Evolutionary conservation across 2,329 filamentous ascomycete genomes (phyloP).

Genomic region (Aspergillus fumigatus): DNA sequence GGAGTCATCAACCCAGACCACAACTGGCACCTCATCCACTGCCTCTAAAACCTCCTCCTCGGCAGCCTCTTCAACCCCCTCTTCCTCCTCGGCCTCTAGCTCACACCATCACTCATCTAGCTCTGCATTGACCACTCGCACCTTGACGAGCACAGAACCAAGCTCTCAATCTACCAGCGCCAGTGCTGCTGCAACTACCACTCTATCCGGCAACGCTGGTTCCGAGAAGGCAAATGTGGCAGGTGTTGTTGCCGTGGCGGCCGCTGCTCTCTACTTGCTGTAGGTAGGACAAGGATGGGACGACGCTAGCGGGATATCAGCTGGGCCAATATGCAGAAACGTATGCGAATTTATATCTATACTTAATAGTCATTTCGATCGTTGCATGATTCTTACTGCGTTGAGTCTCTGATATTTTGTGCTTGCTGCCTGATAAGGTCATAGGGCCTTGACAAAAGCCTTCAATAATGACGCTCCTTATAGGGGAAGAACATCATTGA

Average conservation of each 20-base stretch:
- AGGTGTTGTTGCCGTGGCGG: constrained; percentile 21
- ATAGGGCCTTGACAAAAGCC: neutral
- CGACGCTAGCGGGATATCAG: neutral
- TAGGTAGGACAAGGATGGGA: constrained; percentile 7
- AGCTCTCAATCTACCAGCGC: neutral
- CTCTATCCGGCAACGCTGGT: constrained; percentile 2
- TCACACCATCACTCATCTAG: neutral
- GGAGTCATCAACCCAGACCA: constrained; percentile 3
- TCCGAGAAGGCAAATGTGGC: constrained; percentile 22
- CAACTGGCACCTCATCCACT: neutral
- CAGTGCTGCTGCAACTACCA: neutral
- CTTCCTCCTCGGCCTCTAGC: neutral
- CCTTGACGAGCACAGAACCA: neutral
- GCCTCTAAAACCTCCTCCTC: neutral
- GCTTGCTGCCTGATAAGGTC: neutral
- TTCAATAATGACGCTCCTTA: neutral
- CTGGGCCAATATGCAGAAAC: neutral
- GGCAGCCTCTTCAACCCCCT: neutral
- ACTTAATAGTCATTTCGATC: neutral
- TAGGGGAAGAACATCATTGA: neutral
- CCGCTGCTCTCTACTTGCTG: constrained; percentile 23
- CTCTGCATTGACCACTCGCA: neutral
- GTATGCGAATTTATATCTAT: neutral
- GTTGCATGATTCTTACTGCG: neutral
- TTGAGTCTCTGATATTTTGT: neutral